Evolutionary conservation across 164 flowering plant species (phyloP).

Genomic region (Nymphaea colorata): DNA sequence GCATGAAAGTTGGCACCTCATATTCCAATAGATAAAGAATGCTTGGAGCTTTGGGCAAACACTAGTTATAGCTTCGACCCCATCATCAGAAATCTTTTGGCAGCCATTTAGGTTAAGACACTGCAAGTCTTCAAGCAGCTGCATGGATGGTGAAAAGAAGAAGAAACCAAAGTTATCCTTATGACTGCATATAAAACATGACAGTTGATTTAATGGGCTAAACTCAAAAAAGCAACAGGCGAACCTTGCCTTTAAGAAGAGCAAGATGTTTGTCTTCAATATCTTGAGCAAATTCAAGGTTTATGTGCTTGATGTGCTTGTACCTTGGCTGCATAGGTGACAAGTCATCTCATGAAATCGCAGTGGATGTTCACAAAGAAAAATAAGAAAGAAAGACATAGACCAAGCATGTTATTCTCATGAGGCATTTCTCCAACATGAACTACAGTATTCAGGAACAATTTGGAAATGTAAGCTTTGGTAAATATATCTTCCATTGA

Average conservation of each 20-base stretch:
- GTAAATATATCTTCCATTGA: too few species aligned
- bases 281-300: slow-evolving; percentile 79
- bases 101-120: slow-evolving; percentile 76
- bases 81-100: slow-evolving; percentile 81
- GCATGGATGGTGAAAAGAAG: neutral
- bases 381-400: neutral
- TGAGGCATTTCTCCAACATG: too few species aligned
- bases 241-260: slow-evolving; percentile 46
- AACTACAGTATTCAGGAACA: too few species aligned
- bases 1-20: slow-evolving; percentile 37
- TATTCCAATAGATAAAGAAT: slow-evolving; percentile 90
- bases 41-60: slow-evolving; percentile 48
- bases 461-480: too few species aligned
- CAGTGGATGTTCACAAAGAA: neutral
- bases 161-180: neutral
- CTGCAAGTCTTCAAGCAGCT: slow-evolving; percentile 47
- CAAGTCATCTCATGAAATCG: neutral
- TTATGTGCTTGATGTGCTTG: slow-evolving; percentile 42
- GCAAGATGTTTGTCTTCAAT: slow-evolving; percentile 66
- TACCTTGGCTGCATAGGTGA: slow-evolving; percentile 47
- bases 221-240: neutral
- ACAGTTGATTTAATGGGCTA: neutral
- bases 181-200: too few species aligned
- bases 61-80: slow-evolving; percentile 56
- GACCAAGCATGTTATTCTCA: too few species aligned